Percentiles rank a stretch among this genome's conserved stretches.
phyloP scores from a whole-genome alignment of 257 asterid species.

The Solanum peruvianum region DNA sequence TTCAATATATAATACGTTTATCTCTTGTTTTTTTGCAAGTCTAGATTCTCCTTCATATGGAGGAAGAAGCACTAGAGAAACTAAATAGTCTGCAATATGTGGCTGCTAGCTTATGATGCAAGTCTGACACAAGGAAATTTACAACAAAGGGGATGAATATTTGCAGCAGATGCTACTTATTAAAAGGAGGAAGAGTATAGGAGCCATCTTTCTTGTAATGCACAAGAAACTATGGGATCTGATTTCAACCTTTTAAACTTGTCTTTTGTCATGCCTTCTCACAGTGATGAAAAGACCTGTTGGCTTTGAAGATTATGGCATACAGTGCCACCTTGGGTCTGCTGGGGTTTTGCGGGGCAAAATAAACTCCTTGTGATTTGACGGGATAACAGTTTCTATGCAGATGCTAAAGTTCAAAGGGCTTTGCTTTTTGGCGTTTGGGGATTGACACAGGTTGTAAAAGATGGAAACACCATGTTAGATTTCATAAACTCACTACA shows the following conservation, averaged over 20 bases:
- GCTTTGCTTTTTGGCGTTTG: neutral
- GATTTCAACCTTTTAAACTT: neutral
- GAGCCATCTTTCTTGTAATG: neutral
- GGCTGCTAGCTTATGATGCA: neutral
- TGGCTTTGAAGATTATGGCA: neutral
- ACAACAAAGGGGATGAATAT: neutral
- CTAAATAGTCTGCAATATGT: neutral
- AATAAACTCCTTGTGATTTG: neutral
- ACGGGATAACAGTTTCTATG: neutral
- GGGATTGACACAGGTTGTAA: neutral
- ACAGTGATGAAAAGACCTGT: neutral
- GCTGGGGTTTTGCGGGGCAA: neutral
- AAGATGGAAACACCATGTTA: neutral
- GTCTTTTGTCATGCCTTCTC: neutral
- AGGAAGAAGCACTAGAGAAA: neutral
- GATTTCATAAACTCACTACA: neutral
- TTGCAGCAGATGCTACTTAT: neutral
- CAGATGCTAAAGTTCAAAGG: neutral
- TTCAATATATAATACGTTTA: neutral
- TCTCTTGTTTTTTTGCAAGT: neutral
- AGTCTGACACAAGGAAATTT: neutral
- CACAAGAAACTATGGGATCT: neutral
- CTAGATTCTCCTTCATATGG: neutral
- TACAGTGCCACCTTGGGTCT: neutral
- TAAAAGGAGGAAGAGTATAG: neutral